Evolutionary conservation across 2,329 filamentous ascomycete genomes (phyloP).

Genomic region (Ceratocystis ficicola): DNA sequence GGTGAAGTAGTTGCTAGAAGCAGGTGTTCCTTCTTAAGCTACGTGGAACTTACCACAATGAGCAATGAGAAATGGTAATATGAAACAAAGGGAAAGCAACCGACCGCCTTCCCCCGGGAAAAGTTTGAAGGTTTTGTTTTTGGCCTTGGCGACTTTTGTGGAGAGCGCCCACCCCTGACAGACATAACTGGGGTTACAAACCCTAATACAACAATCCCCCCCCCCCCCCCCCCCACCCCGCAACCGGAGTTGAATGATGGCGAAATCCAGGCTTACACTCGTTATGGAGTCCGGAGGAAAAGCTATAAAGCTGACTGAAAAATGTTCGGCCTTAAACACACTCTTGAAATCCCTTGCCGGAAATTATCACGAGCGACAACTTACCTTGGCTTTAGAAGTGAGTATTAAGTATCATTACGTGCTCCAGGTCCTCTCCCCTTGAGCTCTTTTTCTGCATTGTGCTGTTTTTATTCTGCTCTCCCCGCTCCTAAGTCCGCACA

Average conservation of each 20-base stretch:
- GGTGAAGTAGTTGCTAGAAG: neutral
- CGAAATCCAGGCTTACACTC: slow-evolving; percentile 14
- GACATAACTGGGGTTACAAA: rapidly evolving
- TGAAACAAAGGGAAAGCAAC: slow-evolving; percentile 13
- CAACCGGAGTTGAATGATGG: slow-evolving; percentile 14
- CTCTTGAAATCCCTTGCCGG: neutral
- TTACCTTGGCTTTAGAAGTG: neutral
- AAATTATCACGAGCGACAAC: neutral
- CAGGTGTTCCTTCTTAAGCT: neutral
- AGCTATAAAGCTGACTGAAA: neutral
- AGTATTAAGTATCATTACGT: neutral
- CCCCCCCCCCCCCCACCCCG: neutral
- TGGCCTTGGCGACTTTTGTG: slow-evolving; percentile 11
- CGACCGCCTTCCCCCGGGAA: slow-evolving; percentile 14
- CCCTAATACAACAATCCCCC: neutral
- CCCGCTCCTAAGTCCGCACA: neutral
- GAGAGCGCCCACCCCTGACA: neutral
- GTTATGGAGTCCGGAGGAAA: neutral
- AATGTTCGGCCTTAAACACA: neutral
- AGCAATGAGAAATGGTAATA: neutral
- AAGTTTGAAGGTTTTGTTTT: slow-evolving; percentile 22
- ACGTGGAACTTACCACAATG: slow-evolving; percentile 14
- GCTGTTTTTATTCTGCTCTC: neutral
- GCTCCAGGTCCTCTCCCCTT: no score
- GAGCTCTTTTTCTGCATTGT: neutral